Base-by-base conservation (phyloP, 768 basidiomycete genomes). In the Cystobasidium tubakii region DNA sequence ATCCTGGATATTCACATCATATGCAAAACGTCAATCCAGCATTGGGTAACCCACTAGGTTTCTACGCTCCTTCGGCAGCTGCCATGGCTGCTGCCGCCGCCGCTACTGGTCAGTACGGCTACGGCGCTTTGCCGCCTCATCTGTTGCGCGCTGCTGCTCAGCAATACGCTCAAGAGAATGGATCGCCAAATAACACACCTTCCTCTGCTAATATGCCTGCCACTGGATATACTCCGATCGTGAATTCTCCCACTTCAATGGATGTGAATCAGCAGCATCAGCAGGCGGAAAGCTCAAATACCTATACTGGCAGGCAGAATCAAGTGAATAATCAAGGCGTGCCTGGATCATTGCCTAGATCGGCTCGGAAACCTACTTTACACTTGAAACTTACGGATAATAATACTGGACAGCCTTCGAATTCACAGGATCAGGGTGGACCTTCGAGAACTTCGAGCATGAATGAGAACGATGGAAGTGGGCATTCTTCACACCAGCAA, bases 11-110 rank as follows among this genome's bases (percentile, higher is more conserved):
- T n/a, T 33, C 63, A 6, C 34, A 46, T 42, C 29, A 46, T 42
- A 36, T 65, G 39, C 63, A 12, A 25, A 65, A 65, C 23, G 63
- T 65, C 63, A 65, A 65, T 42, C 63, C 63, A 9, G 63, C 63
- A 7, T 23, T 65, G 21, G 63, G 63, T 15, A 65, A 65, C 25
- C 63, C 63, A 36, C 13, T 65, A 19, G 34, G 63, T 46, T 65
- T 65, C 34, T 65, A 42, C 23, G 36, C 23, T 7, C 63, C 63
- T 46, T 65, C 63, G 10, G 36, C 34, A 7, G 36, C 34, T n/a
- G 63, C 63, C 25, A 27, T 27, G 25, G 39, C 39, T 15, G 63
- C 63, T 27, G 34, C 34, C 2, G 63, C 63, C 7, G 63, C 63
- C 4, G 63, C 63, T 46, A 27, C 63, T 3, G 36, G 43, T 25